phyloP scores from a whole-genome alignment of 495 filamentous ascomycete species.

The Talaromyces proteolyticus region DNA sequence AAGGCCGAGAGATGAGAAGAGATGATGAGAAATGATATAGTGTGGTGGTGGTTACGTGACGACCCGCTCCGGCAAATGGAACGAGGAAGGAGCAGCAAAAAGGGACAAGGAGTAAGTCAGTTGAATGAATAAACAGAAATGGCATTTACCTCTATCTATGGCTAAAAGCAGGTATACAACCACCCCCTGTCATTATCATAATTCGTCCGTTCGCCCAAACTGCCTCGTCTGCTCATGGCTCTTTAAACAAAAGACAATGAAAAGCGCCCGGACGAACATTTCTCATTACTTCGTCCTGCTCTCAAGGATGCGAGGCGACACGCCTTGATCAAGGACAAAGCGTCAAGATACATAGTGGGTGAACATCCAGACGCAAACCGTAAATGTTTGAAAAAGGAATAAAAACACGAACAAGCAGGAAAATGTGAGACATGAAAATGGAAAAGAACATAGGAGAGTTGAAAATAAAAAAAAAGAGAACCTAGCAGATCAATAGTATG shows the following conservation, averaged over 20 bases:
- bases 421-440: not conserved
- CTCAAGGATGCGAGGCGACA: conserved; percentile 31
- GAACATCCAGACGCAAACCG: conserved; percentile 28
- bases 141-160: conserved; percentile 30
- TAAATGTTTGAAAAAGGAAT: conserved; percentile 29
- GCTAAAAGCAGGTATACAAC: conserved; percentile 25
- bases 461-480: too few species aligned
- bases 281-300: conserved; percentile 19
- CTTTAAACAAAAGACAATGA: conserved; percentile 12
- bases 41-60: not conserved
- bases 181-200: conserved; percentile 20
- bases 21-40: not conserved
- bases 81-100: not conserved
- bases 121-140: conserved; percentile 15
- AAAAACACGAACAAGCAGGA: conserved; percentile 4
- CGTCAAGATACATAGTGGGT: conserved; percentile 31
- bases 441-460: conserved; percentile 4
- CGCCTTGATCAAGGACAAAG: conserved; percentile 38
- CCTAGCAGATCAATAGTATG: not conserved
- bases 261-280: conserved; percentile 29
- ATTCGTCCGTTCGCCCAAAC: conserved; percentile 19
- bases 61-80: not conserved
- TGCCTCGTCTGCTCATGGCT: conserved; percentile 10
- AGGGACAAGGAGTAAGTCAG: not conserved
- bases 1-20: not conserved